phyloP scores from a whole-genome alignment of 1,284 basidiomycete species.

The Apiotrichum akiyoshidainum region DNA sequence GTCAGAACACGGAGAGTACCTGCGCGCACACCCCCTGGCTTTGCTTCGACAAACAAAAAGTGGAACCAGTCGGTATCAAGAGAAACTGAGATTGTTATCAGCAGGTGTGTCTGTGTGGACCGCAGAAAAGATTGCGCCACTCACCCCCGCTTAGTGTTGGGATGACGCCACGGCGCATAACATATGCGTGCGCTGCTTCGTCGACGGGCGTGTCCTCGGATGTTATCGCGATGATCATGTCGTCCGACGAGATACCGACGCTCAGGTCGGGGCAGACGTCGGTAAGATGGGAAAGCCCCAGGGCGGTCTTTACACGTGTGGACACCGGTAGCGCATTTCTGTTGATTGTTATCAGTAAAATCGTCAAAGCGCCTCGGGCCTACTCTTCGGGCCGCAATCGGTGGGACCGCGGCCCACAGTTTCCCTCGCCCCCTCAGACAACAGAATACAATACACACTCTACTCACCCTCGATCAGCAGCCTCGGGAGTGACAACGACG shows the following conservation, averaged over 20 bases:
- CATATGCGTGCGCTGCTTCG: not conserved
- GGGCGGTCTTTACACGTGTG: not conserved
- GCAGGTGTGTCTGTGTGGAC: not conserved
- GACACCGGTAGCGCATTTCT: not conserved
- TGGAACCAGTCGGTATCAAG: constrained; percentile 2
- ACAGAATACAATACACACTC: too few species aligned
- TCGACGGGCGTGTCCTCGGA: not conserved
- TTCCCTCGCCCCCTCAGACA: too few species aligned
- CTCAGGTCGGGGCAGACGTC: not conserved
- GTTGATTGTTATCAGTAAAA: not conserved
- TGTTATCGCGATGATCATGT: not conserved
- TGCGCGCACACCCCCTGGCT: not conserved
- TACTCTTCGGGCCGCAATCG: too few species aligned
- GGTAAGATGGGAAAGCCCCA: not conserved
- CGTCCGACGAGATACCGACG: not conserved
- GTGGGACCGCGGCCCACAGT: too few species aligned
- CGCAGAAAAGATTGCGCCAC: not conserved
- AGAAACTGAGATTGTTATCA: not conserved
- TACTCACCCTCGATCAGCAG: not conserved
- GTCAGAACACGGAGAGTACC: not conserved
- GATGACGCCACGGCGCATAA: not conserved
- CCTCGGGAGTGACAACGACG: not conserved
- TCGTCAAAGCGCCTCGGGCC: too few species aligned
- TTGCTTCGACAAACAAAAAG: not conserved
- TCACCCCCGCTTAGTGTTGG: not conserved